Percentiles rank a stretch among this genome's conserved stretches.
phyloP scores from a whole-genome alignment of 139 green algal species.

The Astrephomene gubernaculifera region DNA sequence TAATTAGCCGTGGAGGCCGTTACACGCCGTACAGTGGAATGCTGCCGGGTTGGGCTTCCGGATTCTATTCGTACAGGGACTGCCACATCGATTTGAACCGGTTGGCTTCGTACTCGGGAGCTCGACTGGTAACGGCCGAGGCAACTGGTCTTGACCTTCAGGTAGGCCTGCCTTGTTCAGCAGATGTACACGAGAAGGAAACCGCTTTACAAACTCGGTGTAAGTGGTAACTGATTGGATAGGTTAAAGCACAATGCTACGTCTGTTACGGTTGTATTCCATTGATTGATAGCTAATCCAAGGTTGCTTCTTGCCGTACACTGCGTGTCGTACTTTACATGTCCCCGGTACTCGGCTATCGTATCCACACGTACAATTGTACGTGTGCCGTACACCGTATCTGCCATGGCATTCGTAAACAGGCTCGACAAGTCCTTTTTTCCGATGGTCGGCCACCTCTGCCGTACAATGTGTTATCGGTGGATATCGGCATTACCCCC shows the following conservation, averaged over 20 bases:
- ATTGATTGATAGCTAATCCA: no score
- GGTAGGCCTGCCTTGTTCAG: no score
- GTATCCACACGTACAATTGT: no score
- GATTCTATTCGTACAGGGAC: conserved; percentile 92
- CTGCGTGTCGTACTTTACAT: no score
- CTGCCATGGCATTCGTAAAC: neutral
- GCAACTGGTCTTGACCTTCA: conserved; percentile 72
- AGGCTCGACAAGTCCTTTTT: conserved; percentile 70
- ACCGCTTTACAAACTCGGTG: no score
- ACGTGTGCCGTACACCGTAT: neutral
- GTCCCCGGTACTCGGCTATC: no score
- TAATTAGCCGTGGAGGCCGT: conserved; percentile 86
- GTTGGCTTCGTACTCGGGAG: conserved; percentile 79
- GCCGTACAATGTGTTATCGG: conserved; percentile 91
- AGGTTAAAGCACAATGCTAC: no score
- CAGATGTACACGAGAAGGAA: no score
- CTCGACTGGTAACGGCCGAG: conserved; percentile 82
- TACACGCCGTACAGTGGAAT: conserved; percentile 98
- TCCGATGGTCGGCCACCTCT: conserved; percentile 67
- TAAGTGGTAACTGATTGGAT: no score
- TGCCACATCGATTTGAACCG: conserved; percentile 93
- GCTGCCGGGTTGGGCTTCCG: conserved; percentile 94
- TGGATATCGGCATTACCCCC: conserved; percentile 95
- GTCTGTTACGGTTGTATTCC: no score
- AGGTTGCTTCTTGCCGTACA: no score